A percentile compares a stretch with the other conserved stretches of the same genome.
Conservation (phyloP, 345 rosid genomes). For the Camelina hispida region DNA sequence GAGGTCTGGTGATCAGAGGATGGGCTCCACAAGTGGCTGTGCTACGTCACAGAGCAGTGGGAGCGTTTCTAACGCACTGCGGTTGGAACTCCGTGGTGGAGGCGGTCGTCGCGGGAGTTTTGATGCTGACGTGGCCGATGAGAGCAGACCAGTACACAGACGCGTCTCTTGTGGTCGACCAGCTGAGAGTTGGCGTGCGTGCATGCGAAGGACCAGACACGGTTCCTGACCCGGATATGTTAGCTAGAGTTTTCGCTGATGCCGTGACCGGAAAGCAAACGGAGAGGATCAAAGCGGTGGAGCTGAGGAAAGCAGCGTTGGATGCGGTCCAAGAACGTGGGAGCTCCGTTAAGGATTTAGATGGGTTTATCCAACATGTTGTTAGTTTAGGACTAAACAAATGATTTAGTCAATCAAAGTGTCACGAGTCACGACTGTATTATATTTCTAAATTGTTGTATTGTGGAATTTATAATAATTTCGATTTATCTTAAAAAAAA, state of each 20-base stretch:
- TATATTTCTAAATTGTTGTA: constrained; percentile 6
- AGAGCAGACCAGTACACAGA: constrained; percentile 61
- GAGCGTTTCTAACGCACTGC: constrained; percentile 66
- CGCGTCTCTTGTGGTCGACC: constrained; percentile 59
- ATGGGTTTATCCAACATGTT: constrained; percentile 48
- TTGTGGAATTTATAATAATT: neutral
- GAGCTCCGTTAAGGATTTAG: constrained; percentile 55
- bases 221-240: constrained; percentile 49
- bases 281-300: constrained; percentile 43
- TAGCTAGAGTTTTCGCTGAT: constrained; percentile 46
- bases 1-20: constrained; percentile 54
- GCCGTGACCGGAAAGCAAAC: constrained; percentile 27
- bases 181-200: constrained; percentile 54
- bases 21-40: constrained; percentile 65
- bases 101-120: constrained; percentile 52
- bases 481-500: too few relatives aligned
- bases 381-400: constrained; percentile 14
- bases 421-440: neutral
- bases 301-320: constrained; percentile 50
- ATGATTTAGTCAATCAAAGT: neutral
- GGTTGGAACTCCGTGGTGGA: constrained; percentile 77
- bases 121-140: constrained; percentile 76
- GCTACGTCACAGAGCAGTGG: constrained; percentile 57
- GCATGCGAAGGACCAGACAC: constrained; percentile 53
- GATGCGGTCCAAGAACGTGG: constrained; percentile 55